These are phyloP conservation scores for Nemophila menziesii DNA, from an alignment of 257 asterid genomes.

Conservation along the genomic window DNA sequence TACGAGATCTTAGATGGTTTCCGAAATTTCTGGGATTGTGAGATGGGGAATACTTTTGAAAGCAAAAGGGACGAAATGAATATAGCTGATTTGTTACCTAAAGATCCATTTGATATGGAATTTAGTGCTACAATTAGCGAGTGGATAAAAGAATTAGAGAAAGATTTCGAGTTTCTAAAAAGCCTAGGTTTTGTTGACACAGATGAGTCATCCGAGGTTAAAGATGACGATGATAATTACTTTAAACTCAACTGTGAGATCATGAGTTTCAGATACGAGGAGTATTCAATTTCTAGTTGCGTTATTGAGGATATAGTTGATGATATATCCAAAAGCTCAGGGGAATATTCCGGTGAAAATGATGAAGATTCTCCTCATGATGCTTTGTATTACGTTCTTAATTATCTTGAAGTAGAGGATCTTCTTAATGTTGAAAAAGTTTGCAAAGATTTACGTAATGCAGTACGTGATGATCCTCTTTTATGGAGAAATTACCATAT, in stretches of 20 bases:
- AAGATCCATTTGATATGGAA: constrained; percentile 56
- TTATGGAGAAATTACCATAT: constrained; percentile 54
- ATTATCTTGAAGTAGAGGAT: constrained; percentile 46
- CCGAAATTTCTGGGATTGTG: constrained; percentile 14
- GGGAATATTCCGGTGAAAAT: constrained; percentile 8
- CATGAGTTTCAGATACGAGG: constrained; percentile 34
- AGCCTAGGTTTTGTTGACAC: constrained; percentile 26
- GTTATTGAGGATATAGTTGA: too few relatives aligned
- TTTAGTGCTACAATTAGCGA: constrained; percentile 26
- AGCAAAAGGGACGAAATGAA: constrained; percentile 16
- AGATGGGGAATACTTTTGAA: constrained; percentile 7
- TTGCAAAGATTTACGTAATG: constrained; percentile 49
- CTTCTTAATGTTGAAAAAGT: constrained; percentile 60
- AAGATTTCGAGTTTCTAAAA: constrained; percentile 21
- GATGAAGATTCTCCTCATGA: constrained; percentile 38
- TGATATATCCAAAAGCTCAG: constrained; percentile 10
- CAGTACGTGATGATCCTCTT: constrained; percentile 55
- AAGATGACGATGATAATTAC: constrained; percentile 15
- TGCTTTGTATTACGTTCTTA: constrained; percentile 43
- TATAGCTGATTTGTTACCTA: constrained; percentile 52
- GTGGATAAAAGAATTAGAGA: constrained; percentile 36
- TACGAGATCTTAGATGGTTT: constrained; percentile 18
- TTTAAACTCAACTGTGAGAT: constrained; percentile 28
- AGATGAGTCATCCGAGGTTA: constrained; percentile 25
- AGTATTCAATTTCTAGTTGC: constrained; percentile 19